phyloP scores from a whole-genome alignment of 306 rosid species.

The Lathyrus sativus region DNA sequence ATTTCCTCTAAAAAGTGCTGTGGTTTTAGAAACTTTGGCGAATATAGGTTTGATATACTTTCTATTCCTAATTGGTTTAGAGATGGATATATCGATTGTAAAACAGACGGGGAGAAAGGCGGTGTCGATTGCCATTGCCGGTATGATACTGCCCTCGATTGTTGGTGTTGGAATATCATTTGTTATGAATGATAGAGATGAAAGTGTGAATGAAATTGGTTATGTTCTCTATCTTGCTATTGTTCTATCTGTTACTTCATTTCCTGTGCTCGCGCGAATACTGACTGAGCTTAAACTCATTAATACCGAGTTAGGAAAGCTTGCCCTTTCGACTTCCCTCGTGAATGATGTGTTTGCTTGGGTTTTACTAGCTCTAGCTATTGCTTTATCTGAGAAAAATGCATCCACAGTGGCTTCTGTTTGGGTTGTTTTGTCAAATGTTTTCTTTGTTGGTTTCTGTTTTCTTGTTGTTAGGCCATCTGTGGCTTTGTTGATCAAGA shows the following conservation, averaged over 20 bases:
- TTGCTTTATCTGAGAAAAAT: conserved; percentile 55
- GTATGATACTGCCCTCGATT: conserved; percentile 71
- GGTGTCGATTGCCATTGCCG: conserved; percentile 57
- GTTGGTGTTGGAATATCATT: conserved; percentile 50
- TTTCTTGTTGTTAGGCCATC: conserved; percentile 59
- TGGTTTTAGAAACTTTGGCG: conserved; percentile 82
- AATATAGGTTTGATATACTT: conserved; percentile 78
- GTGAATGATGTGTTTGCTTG: conserved; percentile 77
- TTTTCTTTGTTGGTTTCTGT: conserved; percentile 53
- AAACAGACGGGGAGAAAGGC: conserved; percentile 63
- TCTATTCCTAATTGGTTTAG: conserved; percentile 77
- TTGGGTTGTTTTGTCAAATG: conserved; percentile 65
- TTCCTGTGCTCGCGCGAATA: conserved; percentile 76
- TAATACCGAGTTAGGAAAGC: conserved; percentile 70
- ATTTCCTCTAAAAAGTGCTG: conserved; percentile 77
- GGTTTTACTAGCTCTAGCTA: conserved; percentile 67
- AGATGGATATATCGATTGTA: conserved; percentile 73
- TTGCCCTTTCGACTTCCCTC: conserved; percentile 70
- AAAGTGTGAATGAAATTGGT: conserved; percentile 16
- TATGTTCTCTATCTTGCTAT: conserved; percentile 68
- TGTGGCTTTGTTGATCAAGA: conserved; percentile 57
- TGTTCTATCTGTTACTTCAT: conserved; percentile 71
- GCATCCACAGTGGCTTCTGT: conserved; percentile 46
- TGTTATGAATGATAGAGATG: neutral
- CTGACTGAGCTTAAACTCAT: conserved; percentile 82